Evolutionary conservation across 345 rosid genomes (phyloP).

Genomic region (Conringia planisiliqua): DNA sequence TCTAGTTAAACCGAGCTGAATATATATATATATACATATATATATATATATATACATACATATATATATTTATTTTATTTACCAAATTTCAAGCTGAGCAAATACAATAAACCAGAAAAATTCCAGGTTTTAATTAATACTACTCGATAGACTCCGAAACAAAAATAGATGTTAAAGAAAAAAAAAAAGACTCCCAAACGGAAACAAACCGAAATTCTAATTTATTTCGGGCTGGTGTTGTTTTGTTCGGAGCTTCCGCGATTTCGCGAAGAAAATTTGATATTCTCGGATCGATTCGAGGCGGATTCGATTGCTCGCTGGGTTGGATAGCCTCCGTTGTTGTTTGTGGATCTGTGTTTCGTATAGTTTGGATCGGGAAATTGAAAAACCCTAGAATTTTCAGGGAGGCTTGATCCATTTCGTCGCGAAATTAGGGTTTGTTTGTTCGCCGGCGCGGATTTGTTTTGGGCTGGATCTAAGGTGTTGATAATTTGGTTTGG

Average conservation of each 20-base stretch:
- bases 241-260: constrained; percentile 25
- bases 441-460: background rate
- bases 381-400: constrained; percentile 10
- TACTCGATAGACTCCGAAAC: no score
- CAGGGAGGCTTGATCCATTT: constrained; percentile 23
- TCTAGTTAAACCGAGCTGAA: no score
- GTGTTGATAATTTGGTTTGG: no score
- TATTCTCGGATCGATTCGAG: constrained; percentile 22
- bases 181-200: background rate
- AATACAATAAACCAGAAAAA: no score
- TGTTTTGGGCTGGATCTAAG: constrained; percentile 21
- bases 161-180: no score
- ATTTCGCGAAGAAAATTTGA: background rate
- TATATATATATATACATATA: no score
- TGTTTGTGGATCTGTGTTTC: constrained; percentile 35
- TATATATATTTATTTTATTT: no score
- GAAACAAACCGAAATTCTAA: background rate
- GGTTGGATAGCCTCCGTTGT: background rate
- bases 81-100: no score
- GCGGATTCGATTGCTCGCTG: background rate
- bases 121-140: no score
- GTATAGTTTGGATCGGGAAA: constrained; percentile 23
- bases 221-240: background rate
- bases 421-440: constrained; percentile 22
- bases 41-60: no score